Base-by-base conservation (phyloP, 495 filamentous ascomycete genomes). In the Hypoxylon crocopeplum region DNA sequence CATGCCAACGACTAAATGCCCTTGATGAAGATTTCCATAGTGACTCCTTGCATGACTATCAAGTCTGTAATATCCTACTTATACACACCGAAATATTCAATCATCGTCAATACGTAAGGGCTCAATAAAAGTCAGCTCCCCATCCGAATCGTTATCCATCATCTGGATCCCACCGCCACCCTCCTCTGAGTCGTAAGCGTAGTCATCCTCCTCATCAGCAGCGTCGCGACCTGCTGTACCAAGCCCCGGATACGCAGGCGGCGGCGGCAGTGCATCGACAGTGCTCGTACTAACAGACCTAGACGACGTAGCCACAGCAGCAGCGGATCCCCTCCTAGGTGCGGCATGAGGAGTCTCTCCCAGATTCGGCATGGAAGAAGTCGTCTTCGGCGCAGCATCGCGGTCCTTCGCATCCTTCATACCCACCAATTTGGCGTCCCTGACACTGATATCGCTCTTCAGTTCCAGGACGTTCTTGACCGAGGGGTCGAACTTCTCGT, bases 111-210 rank as follows among this genome's bases (percentile, higher is more conserved):
- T 61, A 12, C 54, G 39, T 36, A 68, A 37, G 19, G 70, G 68
- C 47, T 74, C 69, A 40, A 73, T 63, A 19, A 68, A 63, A 0
- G 70, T 64, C 32, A 72, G 42, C 49, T 74, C 67, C 55, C 53
- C 57, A 69, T 71, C 71, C 70, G 67, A 54, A 68, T 76, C 69
- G 25, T 85, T 82, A 51, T 84, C 74, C 1, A 85, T 80, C 73
- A 83, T 81, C 30, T 72, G 68, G 36, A 79, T 79, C 10, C 75
- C 68, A 72, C 68, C 25, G 70, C 67, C 67, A 1, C 56, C 81
- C 54, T 81, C 72, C 6, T 75, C 72, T n/a, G 77, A 69, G 15
- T 72, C 71, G n/a, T 73, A 72, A 40, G 72, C 71, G 36, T 65
- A 46, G 30, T 78, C 73, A n/a, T 69, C 61, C 12, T 64, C 56